Evolutionary conservation across 371 early-diverging fungal genomes (phyloP), one percentile per base, ranked within the genome.

Genomic region (Syncephalastrum sp.): DNA sequence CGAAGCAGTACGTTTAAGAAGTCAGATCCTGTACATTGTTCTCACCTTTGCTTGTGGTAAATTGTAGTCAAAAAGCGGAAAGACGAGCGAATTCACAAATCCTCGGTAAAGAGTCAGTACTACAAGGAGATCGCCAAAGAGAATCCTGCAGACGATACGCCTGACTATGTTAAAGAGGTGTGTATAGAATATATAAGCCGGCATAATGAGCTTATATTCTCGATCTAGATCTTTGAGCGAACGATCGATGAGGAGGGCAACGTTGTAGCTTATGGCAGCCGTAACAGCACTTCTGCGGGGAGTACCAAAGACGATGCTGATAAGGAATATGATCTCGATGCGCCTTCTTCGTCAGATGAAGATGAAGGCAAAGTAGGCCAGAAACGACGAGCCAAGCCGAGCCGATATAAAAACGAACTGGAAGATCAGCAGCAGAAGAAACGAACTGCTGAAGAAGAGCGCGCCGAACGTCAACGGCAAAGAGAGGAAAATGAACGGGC

Each of bases 211-310:
- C 33, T 33, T 7, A 41, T 56, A 48, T 16, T 50, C 23, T 24
- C 2, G 38, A 33, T 50, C 24, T 65, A 84, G 85, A 82, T 85
- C 50, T 85, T 85, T 43, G 85, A 82, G 52, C 67, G 65, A 29
- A 84, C 85, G 12, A 82, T 84, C 57, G 82, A 82, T 50, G 77
- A 82, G 27, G 68, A 82, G 13, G 85, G 83, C 44, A 82, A 85
- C 29, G 61, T 82, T 14, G 75, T 85, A 6, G 77, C 71, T 42
- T 78, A 80, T 64, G 60, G 68, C 23, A 43, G 57, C 6, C 59
- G 45, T 1, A 50, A 59, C 14, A 50, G 42, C 4, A n/a, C 19
- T 24, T 25, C 51, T 29, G 25, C 58, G 19, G n/a, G 44, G 27
- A 50, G 56, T 4, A 49, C 49, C 5, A 33, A 33, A 15, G 42